Evolutionary conservation across 2,329 filamentous ascomycete species (phyloP), one percentile per base, ranked within the genome.

Genomic region (Aspergillus hiratsukae): DNA sequence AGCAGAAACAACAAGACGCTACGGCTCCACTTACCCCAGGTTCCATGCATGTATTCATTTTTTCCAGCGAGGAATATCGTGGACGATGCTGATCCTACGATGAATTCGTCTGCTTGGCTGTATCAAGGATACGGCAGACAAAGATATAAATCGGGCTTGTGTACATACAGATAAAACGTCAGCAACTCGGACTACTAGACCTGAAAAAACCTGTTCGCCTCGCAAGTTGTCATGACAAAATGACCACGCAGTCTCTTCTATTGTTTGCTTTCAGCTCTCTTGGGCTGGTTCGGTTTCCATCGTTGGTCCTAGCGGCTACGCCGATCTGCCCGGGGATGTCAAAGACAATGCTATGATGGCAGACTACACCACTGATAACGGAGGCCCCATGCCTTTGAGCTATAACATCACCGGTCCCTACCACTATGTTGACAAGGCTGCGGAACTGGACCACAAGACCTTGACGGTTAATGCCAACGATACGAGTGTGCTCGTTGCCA

Each of bases 401-500:
- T 28, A 40, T 31, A 51, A 48, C n/a, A 52, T 57, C 40, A 48
- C 51, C 11, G 52, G 55, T 6, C 40, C 35, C 6, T 54, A 51
- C 48, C 43, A 48, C 41, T 57, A 57, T 37, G 10, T 25, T 3
- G 55, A 55, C 1, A 54, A 56, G 37, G 53, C 49, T 28, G 51
- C 29, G 6, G 51, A 49, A 7, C 48, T 57, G 1, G 29, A 55
- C 35, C 59, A 64, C 35, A 43, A 52, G 28, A 58, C 59, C 11
- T 55, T 60, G 49, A 52, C 53, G 14, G 58, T 58, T 11, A 51
- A 55, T 7, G 51, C 57, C n/a, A 63, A 64, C 19, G 62, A 64
- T 27, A 64, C 59, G 14, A 61, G 58, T 40, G 61, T 64, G 1
- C 52, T 64, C 2, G 51, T 61, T 9, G 56, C 56, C 14, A 50